These are phyloP conservation scores for Exophiala bonariae DNA, from an alignment of 2,329 filamentous ascomycete genomes.

Conservation along the genomic window DNA sequence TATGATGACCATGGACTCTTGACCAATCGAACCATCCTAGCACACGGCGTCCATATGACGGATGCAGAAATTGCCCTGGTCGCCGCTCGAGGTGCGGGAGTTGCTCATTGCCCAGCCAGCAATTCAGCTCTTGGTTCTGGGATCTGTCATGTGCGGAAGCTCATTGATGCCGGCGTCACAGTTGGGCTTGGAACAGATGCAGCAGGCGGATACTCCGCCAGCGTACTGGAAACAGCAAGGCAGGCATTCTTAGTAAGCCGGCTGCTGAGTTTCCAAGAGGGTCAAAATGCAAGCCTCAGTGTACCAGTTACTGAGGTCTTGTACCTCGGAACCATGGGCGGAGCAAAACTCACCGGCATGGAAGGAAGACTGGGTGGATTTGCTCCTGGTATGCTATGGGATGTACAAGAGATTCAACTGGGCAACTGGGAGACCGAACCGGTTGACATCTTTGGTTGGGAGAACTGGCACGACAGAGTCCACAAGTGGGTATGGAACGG, in stretches of 20 bases:
- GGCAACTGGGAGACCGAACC: conserved; percentile 34
- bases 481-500: conserved; percentile 94
- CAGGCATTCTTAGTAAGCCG: conserved; percentile 78
- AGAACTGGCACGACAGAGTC: conserved; percentile 80
- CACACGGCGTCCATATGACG: conserved; percentile 77
- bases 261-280: conserved; percentile 58
- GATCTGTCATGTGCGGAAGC: conserved; percentile 69
- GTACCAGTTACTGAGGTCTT: conserved; percentile 73
- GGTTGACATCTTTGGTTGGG: conserved; percentile 88
- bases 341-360: conserved; percentile 77
- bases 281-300: conserved; percentile 27
- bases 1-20: conserved; percentile 75
- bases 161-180: conserved; percentile 72
- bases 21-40: conserved; percentile 72
- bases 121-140: conserved; percentile 83
- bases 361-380: conserved; percentile 73
- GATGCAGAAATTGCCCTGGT: conserved; percentile 67
- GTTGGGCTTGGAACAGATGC: conserved; percentile 91
- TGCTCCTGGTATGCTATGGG: conserved; percentile 82
- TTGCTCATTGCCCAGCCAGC: conserved; percentile 83
- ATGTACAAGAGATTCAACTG: conserved; percentile 79
- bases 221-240: conserved; percentile 74
- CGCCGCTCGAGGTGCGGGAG: conserved; percentile 59
- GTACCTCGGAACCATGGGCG: conserved; percentile 81
- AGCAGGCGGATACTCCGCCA: conserved; percentile 79